Evolutionary conservation across 345 rosid genomes (phyloP), one percentile per base, ranked within the genome.

Genomic region (Eucalyptus pauciflora): DNA sequence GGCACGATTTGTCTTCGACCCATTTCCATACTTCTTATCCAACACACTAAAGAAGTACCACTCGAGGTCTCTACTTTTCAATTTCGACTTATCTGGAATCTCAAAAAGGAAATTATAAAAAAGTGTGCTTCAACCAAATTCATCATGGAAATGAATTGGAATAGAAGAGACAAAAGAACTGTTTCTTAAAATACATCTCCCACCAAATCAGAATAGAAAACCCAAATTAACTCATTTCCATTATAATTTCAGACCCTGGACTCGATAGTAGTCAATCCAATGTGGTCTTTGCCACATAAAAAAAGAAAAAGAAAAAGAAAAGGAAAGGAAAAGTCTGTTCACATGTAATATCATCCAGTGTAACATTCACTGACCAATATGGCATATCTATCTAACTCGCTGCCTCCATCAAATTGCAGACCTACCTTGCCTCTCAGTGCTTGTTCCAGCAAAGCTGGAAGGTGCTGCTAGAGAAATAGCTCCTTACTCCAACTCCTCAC

Each of bases 31-130:
- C 94, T 98, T 98, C 92, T 93, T 96, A 89, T 96, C 99, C 92
- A 96, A 87, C 88, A 89, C 91, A 89, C 96, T 96, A 51, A 96
- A 98, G 90, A 98, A 98, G 91, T 97, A 97, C 99, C 99, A 97
- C 92, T 97, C 99, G 90, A 95, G 91, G 92, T 96, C 99, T 92
- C 98, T 94, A 60, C 93, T 95, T 91, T 95, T 96, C 95, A 97
- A 92, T 93, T 91, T 96, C 81, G 99, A 93, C 92, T 94, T 95
- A 45, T 69, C 99, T 97, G 88, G 88, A 88, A 86, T 48, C 56
- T 67, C 60, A 85, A 85, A 86, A 51, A 46, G 43, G 71, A 46
- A 37, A 60, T 54, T 48, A 58, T 20, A 7, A 56, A 56, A 56
- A 56, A 76, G 85, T 76, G 20, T 11, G 29, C 85, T 11, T 76